Conservation (phyloP, 768 basidiomycete species). For the Trametes meyenii region DNA sequence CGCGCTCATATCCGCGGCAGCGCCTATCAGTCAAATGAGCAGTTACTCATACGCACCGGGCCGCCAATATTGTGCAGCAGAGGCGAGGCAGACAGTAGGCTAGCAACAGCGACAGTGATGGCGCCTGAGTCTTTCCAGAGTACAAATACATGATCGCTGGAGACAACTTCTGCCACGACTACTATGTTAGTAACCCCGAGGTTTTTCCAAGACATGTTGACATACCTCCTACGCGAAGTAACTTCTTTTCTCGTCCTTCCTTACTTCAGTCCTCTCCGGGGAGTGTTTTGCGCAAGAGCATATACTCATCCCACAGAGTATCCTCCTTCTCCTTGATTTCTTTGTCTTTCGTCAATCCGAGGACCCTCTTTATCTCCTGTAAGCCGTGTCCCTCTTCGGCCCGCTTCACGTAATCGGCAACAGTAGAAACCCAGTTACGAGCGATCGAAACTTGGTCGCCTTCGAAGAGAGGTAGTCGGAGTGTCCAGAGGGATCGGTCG, state of each 20-base stretch:
- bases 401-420: constrained; percentile 47
- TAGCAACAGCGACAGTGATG: too few relatives aligned
- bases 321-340: constrained; percentile 60
- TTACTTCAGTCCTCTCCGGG: constrained; percentile 28
- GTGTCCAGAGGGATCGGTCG: constrained; percentile 65
- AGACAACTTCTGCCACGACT: too few relatives aligned
- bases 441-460: constrained; percentile 51
- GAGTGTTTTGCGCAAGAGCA: constrained; percentile 41
- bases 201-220: neutral
- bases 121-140: too few relatives aligned
- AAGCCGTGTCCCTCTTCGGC: constrained; percentile 39
- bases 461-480: constrained; percentile 53
- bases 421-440: constrained; percentile 54
- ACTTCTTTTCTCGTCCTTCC: neutral
- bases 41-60: too few relatives aligned
- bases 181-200: too few relatives aligned
- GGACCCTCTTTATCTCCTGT: constrained; percentile 41
- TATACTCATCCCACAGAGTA: constrained; percentile 52
- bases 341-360: constrained; percentile 55
- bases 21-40: too few relatives aligned
- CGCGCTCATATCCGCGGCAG: too few relatives aligned
- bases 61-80: too few relatives aligned
- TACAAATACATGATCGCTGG: too few relatives aligned
- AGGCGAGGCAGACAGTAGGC: too few relatives aligned
- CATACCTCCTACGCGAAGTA: neutral